These are phyloP conservation scores for Boletus rubroflammeus DNA, from an alignment of 768 basidiomycete genomes.

Conservation along the genomic window DNA sequence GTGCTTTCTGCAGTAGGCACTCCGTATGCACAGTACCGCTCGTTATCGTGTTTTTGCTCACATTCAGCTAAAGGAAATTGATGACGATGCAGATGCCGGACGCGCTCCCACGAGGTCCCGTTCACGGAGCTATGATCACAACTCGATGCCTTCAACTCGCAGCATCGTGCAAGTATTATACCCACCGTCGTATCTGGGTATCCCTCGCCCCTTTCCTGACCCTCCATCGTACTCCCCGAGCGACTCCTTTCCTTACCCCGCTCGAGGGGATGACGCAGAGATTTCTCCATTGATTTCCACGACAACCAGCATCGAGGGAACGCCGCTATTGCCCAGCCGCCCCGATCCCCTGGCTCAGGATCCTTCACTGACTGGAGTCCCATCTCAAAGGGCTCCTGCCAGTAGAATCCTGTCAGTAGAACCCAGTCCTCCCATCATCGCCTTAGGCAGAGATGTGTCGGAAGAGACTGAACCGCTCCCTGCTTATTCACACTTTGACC, in stretches of 20 bases:
- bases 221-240: conserved; percentile 23
- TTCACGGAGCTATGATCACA: neutral
- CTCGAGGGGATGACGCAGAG: neutral
- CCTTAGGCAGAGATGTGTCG: neutral
- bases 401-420: neutral
- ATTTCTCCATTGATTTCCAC: neutral
- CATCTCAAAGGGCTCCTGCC: neutral
- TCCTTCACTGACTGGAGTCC: conserved; percentile 17
- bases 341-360: conserved; percentile 11
- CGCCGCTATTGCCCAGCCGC: neutral
- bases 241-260: neutral
- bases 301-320: neutral
- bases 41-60: conserved; percentile 3
- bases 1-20: neutral
- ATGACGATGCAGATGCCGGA: neutral
- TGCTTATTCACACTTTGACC: conserved; percentile 29
- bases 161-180: conserved; percentile 29
- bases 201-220: conserved; percentile 1
- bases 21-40: conserved; percentile 1
- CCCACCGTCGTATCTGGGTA: conserved; percentile 17
- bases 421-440: neutral
- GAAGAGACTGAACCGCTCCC: conserved; percentile 19
- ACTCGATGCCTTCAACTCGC: conserved; percentile 17
- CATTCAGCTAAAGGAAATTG: conserved; percentile 3
- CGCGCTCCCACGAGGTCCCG: neutral